A percentile compares a stretch with the other conserved stretches of the same genome.
These are phyloP conservation scores for Rhodofomes roseus DNA, from an alignment of 1,284 basidiomycete genomes.

Conservation along the genomic window DNA sequence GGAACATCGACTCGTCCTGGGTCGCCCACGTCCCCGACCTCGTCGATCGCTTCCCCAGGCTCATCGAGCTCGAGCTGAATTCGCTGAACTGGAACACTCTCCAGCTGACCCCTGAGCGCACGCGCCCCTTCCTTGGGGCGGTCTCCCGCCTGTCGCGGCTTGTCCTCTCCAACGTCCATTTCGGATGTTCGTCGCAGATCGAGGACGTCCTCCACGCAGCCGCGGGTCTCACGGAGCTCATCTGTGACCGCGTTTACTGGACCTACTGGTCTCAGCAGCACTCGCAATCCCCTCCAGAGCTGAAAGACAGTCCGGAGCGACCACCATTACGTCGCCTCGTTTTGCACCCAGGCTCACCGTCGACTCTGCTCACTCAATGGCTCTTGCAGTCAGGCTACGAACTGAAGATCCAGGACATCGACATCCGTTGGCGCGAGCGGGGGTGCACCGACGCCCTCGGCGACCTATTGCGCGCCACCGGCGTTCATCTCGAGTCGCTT, in stretches of 20 bases:
- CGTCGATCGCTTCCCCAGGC: conserved; percentile 9
- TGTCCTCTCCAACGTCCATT: conserved; percentile 18
- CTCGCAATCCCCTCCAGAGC: neutral
- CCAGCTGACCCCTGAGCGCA: conserved; percentile 1
- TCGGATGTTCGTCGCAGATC: conserved; percentile 15
- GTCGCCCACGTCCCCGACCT: conserved; percentile 12
- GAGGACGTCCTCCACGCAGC: conserved; percentile 15
- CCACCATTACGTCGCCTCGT: conserved; percentile 12
- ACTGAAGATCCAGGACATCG: conserved; percentile 10
- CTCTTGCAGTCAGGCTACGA: conserved; percentile 10
- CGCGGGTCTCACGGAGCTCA: conserved; percentile 7
- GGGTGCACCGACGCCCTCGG: conserved; percentile 13
- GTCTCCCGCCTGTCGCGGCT: conserved; percentile 12
- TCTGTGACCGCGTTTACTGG: conserved; percentile 17
- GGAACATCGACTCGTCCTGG: conserved; percentile 7
- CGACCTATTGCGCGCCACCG: conserved; percentile 14
- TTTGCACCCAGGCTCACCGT: conserved; percentile 16
- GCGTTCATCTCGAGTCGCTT: conserved; percentile 12
- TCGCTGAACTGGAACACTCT: conserved; percentile 15
- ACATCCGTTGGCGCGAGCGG: conserved; percentile 17
- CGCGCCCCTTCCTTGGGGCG: neutral
- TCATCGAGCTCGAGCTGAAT: conserved; percentile 15
- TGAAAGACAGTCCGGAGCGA: neutral
- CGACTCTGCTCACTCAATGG: conserved; percentile 13
- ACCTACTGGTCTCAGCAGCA: conserved; percentile 5